Conservation (phyloP, 2,329 filamentous ascomycete genomes). For the Neocucurbitaria cava region DNA sequence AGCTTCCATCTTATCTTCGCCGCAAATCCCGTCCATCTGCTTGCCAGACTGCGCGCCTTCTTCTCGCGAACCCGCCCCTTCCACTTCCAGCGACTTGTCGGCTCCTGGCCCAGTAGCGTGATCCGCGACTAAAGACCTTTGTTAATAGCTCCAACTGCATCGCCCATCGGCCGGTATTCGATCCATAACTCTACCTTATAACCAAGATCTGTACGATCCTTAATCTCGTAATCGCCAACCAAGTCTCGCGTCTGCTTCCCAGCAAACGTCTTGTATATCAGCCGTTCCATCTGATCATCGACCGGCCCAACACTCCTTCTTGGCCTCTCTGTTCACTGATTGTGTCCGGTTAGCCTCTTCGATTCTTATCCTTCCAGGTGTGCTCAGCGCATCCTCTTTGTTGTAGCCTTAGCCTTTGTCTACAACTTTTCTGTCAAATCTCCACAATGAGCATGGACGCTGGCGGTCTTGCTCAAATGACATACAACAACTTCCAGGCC, state of each 20-base stretch:
- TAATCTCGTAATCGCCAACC: constrained; percentile 49
- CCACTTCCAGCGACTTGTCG: constrained; percentile 25
- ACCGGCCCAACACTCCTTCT: constrained; percentile 21
- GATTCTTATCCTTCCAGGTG: constrained; percentile 43
- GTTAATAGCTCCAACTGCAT: constrained; percentile 48
- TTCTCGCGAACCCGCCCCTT: constrained; percentile 22
- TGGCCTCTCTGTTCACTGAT: constrained; percentile 19
- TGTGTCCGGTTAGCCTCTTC: constrained; percentile 30
- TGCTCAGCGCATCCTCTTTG: constrained; percentile 35
- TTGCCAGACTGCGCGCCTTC: constrained; percentile 16
- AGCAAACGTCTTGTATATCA: constrained; percentile 28
- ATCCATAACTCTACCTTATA: constrained; percentile 37
- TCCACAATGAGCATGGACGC: constrained; percentile 76
- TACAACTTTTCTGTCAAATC: constrained; percentile 31
- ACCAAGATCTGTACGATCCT: constrained; percentile 47
- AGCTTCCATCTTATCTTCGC: constrained; percentile 24
- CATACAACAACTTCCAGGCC: constrained; percentile 75
- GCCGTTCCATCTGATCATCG: constrained; percentile 13
- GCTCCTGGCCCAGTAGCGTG: constrained; percentile 6
- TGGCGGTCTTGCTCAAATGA: constrained; percentile 99
- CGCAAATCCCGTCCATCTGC: constrained; percentile 11
- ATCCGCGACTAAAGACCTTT: constrained; percentile 28
- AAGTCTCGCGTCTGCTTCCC: constrained; percentile 26
- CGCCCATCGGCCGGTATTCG: constrained; percentile 47
- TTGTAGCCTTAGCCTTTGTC: constrained; percentile 41